Percentiles rank a stretch among this genome's conserved stretches.
Evolutionary conservation across 1,284 basidiomycete genomes (phyloP).

Genomic region (Agaricales sp.): DNA sequence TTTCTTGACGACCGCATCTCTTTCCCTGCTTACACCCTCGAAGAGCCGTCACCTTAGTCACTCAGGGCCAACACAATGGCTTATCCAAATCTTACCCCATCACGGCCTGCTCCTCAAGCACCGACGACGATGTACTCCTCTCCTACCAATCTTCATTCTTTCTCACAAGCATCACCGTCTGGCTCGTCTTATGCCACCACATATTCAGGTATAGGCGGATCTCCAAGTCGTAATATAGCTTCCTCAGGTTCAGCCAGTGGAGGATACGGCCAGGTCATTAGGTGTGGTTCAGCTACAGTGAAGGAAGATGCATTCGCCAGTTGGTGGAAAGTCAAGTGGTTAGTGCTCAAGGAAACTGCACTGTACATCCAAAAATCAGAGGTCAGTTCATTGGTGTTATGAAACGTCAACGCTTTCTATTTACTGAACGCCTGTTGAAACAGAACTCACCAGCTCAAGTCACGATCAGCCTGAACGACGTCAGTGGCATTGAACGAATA

Average conservation of each 20-base stretch:
- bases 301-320: conserved; percentile 89
- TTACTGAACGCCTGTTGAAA: conserved; percentile 8
- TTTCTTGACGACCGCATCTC: neutral
- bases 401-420: conserved; percentile 3
- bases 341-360: conserved; percentile 70
- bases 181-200: conserved; percentile 47
- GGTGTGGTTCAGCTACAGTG: conserved; percentile 64
- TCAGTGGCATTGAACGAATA: conserved; percentile 82
- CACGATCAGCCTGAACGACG: conserved; percentile 65
- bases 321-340: conserved; percentile 91
- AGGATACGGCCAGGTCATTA: conserved; percentile 35
- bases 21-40: neutral
- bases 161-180: conserved; percentile 42
- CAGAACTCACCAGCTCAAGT: conserved; percentile 59
- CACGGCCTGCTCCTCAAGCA: conserved; percentile 57
- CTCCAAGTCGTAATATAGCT: conserved; percentile 50
- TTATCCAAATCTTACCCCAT: conserved; percentile 39
- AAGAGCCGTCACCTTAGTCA: neutral
- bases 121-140: conserved; percentile 30
- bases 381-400: conserved; percentile 1
- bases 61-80: conserved; percentile 12
- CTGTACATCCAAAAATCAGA: conserved; percentile 7
- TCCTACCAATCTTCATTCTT: conserved; percentile 31
- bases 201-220: conserved; percentile 69
- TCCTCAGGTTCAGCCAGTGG: conserved; percentile 17